Evolutionary conservation across 176 grass and related monocot species (phyloP).

Genomic region (Cenchrus fungigraminus): DNA sequence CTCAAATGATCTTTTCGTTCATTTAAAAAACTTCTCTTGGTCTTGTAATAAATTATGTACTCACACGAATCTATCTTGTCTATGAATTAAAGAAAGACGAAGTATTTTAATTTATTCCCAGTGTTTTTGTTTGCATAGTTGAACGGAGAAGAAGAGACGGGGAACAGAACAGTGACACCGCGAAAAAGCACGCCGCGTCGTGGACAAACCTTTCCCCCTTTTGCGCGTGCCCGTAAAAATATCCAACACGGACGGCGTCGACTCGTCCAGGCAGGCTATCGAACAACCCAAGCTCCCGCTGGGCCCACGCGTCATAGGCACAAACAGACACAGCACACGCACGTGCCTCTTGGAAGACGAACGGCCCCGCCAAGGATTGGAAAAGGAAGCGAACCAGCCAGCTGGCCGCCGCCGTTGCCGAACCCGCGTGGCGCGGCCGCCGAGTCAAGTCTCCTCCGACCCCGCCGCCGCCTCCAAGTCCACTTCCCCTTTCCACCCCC

Average conservation of each 20-base stretch:
- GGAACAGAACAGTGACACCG: too few species aligned
- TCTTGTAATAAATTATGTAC: too few species aligned
- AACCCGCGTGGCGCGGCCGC: constrained; percentile 5
- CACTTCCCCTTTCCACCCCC: not conserved
- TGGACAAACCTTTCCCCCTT: not conserved
- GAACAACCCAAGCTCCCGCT: not conserved
- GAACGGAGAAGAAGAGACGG: too few species aligned
- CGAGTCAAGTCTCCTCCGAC: constrained; percentile 39
- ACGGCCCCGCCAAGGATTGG: not conserved
- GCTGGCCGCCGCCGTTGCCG: not conserved
- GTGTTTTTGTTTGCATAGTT: too few species aligned
- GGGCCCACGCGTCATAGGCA: not conserved
- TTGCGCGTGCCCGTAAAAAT: not conserved
- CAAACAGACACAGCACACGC: not conserved
- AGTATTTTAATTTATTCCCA: too few species aligned
- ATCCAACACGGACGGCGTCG: not conserved
- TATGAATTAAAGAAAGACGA: too few species aligned
- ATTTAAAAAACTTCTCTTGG: too few species aligned
- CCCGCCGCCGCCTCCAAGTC: not conserved
- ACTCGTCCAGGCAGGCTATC: too few species aligned
- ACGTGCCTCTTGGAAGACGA: not conserved
- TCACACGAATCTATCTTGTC: too few species aligned
- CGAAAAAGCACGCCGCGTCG: too few species aligned
- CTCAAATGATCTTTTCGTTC: too few species aligned
- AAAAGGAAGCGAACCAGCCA: not conserved